Percentiles rank a stretch among this genome's conserved stretches.
Evolutionary conservation across 2,329 filamentous ascomycete genomes (phyloP).

Genomic region (Rhynchosporium graminicola): DNA sequence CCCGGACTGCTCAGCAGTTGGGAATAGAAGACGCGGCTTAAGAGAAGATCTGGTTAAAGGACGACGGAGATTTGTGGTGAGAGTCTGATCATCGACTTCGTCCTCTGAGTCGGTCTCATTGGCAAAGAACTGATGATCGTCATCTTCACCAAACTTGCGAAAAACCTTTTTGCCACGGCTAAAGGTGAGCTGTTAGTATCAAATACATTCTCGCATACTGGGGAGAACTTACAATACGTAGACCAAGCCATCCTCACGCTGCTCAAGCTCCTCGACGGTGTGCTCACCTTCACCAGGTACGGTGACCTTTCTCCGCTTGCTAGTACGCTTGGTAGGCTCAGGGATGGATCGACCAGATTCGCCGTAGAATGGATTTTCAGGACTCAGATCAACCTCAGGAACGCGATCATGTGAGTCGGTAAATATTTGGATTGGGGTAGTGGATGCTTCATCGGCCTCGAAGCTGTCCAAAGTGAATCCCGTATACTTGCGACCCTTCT

Average conservation of each 20-base stretch:
- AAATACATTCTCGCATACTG: background rate
- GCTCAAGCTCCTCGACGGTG: slow-evolving; percentile 53
- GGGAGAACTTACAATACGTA: slow-evolving; percentile 70
- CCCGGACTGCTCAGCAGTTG: slow-evolving; percentile 46
- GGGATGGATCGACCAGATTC: slow-evolving; percentile 44
- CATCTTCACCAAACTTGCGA: slow-evolving; percentile 52
- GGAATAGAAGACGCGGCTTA: slow-evolving; percentile 73
- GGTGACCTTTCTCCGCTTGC: slow-evolving; percentile 54
- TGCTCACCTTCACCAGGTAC: slow-evolving; percentile 56
- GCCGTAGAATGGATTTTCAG: slow-evolving; percentile 72
- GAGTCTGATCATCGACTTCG: slow-evolving; percentile 39
- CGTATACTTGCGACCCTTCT: slow-evolving; percentile 59
- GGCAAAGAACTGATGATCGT: slow-evolving; percentile 28
- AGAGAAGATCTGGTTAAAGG: slow-evolving; percentile 67
- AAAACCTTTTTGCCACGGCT: slow-evolving; percentile 81
- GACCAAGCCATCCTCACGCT: slow-evolving; percentile 72
- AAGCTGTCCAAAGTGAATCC: slow-evolving; percentile 60
- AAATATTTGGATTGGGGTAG: slow-evolving; percentile 65
- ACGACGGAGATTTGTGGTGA: slow-evolving; percentile 40
- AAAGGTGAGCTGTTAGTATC: slow-evolving; percentile 36
- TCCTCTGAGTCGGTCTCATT: slow-evolving; percentile 37
- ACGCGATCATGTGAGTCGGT: slow-evolving; percentile 79
- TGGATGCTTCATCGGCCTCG: slow-evolving; percentile 53
- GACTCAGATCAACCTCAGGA: slow-evolving; percentile 64
- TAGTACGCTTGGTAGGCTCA: slow-evolving; percentile 50